These are phyloP conservation scores for Fusarium bactridioides DNA, from an alignment of 2,329 filamentous ascomycete species.

Conservation along the genomic window DNA sequence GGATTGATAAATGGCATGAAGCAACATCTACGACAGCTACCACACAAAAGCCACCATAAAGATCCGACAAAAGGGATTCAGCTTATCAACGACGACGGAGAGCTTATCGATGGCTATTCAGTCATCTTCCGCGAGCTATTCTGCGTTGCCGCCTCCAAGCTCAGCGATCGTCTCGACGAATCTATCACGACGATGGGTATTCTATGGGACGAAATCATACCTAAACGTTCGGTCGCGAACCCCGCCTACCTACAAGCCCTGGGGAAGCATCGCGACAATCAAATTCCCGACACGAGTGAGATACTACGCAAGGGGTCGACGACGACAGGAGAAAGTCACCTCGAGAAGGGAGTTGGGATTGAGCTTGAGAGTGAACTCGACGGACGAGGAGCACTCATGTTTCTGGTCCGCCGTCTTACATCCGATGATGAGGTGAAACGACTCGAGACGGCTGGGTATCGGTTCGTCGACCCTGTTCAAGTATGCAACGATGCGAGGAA, in stretches of 20 bases:
- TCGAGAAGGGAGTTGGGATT: conserved; percentile 51
- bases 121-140: conserved; percentile 83
- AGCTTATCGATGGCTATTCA: conserved; percentile 74
- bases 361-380: conserved; percentile 49
- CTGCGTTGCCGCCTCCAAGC: conserved; percentile 76
- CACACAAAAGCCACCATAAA: conserved; percentile 36
- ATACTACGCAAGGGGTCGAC: conserved; percentile 13
- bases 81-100: conserved; percentile 61
- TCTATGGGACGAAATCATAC: conserved; percentile 78
- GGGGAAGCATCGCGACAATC: conserved; percentile 2
- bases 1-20: conserved; percentile 77
- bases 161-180: conserved; percentile 72
- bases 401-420: conserved; percentile 73
- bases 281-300: neutral
- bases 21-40: conserved; percentile 66
- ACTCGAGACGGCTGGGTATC: conserved; percentile 75
- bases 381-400: conserved; percentile 80
- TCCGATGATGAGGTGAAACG: conserved; percentile 65
- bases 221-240: conserved; percentile 60
- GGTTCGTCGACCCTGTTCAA: conserved; percentile 74
- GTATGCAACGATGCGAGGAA: conserved; percentile 75
- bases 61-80: conserved; percentile 44
- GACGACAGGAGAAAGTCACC: conserved; percentile 34
- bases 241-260: conserved; percentile 23
- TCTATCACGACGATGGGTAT: conserved; percentile 70